A percentile compares a stretch with the other conserved stretches of the same genome.
These are phyloP conservation scores for Plasmodium knowlesi DNA, from an alignment of 169 alveolate species.

Conservation along the genomic window DNA sequence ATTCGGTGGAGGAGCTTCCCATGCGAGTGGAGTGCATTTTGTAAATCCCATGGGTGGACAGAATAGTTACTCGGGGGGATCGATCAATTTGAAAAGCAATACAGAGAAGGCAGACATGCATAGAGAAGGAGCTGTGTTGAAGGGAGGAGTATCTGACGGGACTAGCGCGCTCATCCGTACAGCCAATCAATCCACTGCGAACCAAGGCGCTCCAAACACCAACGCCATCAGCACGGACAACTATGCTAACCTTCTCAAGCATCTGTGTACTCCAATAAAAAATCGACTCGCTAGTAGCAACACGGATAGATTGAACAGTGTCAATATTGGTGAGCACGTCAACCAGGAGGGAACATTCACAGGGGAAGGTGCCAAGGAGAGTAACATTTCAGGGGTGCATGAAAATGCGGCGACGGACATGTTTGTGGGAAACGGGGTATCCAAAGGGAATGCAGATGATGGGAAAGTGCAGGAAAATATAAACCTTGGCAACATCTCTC, in stretches of 20 bases:
- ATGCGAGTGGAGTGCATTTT: not conserved
- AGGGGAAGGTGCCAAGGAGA: not conserved
- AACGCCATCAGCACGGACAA: conserved; percentile 41
- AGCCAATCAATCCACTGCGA: not conserved
- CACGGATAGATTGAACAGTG: not conserved
- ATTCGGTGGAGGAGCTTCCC: not conserved
- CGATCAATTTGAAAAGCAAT: not conserved
- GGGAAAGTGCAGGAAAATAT: not conserved
- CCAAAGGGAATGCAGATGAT: not conserved
- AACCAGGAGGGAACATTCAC: not conserved
- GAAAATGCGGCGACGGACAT: not conserved
- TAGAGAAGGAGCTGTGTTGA: not conserved
- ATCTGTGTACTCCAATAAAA: conserved; percentile 62
- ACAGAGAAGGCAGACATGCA: not conserved
- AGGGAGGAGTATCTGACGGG: not conserved
- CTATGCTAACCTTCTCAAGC: conserved; percentile 56
- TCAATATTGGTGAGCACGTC: not conserved
- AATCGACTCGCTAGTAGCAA: not conserved
- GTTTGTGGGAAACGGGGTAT: not conserved
- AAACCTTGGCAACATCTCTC: not conserved
- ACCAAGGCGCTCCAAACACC: not conserved
- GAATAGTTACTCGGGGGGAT: not conserved
- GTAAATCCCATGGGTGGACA: not conserved
- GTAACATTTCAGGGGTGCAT: not conserved
- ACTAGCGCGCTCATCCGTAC: not conserved